These are phyloP conservation scores for Oligophagozyma castellii DNA, from an alignment of 1,139 yeast genomes.

Conservation along the genomic window DNA sequence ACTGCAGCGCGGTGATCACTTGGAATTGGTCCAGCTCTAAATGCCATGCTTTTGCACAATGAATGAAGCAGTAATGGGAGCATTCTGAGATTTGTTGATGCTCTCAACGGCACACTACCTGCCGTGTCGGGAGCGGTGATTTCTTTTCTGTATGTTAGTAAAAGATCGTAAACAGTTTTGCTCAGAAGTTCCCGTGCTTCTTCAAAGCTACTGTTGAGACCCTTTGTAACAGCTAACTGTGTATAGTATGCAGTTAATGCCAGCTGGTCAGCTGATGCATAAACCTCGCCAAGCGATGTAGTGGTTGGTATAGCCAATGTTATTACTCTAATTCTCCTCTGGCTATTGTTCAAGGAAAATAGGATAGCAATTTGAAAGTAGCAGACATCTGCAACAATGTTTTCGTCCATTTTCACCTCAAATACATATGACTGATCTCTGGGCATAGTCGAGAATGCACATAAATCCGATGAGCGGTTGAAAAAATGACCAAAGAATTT, in stretches of 20 bases:
- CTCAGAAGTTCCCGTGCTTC: constrained; percentile 71
- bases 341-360: constrained; percentile 79
- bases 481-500: constrained; percentile 90
- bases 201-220: constrained; percentile 47
- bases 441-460: constrained; percentile 96
- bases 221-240: constrained; percentile 80
- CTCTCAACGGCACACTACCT: constrained; percentile 76
- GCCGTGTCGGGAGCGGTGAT: constrained; percentile 83
- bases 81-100: constrained; percentile 83
- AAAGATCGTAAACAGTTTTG: constrained; percentile 56
- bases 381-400: constrained; percentile 63
- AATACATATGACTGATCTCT: constrained; percentile 90
- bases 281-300: constrained; percentile 60
- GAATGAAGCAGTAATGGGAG: constrained; percentile 78
- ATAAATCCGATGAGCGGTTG: constrained; percentile 86
- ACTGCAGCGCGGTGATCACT: constrained; percentile 91
- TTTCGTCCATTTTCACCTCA: constrained; percentile 78
- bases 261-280: constrained; percentile 92
- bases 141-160: constrained; percentile 76
- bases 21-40: constrained; percentile 78
- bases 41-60: constrained; percentile 71
- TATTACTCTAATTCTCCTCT: constrained; percentile 86
- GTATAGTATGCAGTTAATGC: constrained; percentile 72
- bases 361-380: constrained; percentile 84
- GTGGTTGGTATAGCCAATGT: constrained; percentile 86